These are phyloP conservation scores for Viola pubescens DNA, from an alignment of 441 rosid genomes.

Conservation along the genomic window DNA sequence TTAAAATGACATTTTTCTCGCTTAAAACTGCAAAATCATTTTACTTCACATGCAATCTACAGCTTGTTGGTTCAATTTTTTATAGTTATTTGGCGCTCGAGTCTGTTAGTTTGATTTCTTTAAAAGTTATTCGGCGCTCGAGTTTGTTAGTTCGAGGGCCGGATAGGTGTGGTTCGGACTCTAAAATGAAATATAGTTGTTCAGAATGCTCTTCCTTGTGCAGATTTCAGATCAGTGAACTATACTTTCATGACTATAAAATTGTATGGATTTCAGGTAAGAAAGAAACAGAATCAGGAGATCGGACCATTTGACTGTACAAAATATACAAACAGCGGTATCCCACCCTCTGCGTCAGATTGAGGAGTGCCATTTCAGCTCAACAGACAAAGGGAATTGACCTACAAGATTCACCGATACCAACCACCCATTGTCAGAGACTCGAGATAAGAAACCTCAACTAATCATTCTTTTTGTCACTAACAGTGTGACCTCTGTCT, in stretches of 20 bases:
- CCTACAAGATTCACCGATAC: constrained; percentile 47
- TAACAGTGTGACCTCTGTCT: not conserved
- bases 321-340: constrained; percentile 45
- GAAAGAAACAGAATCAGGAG: constrained; percentile 53
- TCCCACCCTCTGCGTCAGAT: constrained; percentile 31
- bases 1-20: constrained; percentile 4
- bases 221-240: not conserved
- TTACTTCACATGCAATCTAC: not conserved
- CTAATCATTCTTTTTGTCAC: constrained; percentile 31
- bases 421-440: constrained; percentile 20
- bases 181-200: not conserved
- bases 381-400: constrained; percentile 7
- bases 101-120: too few relatives aligned
- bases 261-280: constrained; percentile 48
- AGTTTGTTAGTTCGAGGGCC: too few relatives aligned
- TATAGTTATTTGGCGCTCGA: not conserved
- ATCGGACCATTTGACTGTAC: constrained; percentile 95
- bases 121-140: too few relatives aligned
- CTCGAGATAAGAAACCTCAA: constrained; percentile 22
- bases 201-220: not conserved
- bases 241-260: not conserved
- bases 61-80: not conserved
- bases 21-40: not conserved
- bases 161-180: too few relatives aligned
- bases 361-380: constrained; percentile 15